phyloP scores from a whole-genome alignment of 2,329 filamentous ascomycete species.

The Exophiala phaeomuriformis region DNA sequence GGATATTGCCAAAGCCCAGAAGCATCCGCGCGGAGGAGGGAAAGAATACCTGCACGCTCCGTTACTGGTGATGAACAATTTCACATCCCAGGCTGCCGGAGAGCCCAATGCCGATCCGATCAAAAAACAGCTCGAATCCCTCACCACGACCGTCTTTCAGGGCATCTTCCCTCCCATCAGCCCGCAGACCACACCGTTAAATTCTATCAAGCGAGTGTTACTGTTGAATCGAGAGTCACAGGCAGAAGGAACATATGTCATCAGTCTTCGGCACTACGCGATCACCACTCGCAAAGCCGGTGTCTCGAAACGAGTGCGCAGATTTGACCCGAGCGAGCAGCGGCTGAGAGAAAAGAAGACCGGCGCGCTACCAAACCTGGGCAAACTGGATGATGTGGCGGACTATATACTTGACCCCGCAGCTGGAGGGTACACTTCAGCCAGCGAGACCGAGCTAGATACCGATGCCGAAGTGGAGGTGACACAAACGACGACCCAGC shows the following conservation, averaged over 20 bases:
- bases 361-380: constrained; percentile 69
- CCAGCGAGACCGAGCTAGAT: constrained; percentile 85
- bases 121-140: constrained; percentile 88
- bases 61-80: constrained; percentile 97
- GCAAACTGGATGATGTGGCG: constrained; percentile 83
- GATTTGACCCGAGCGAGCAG: constrained; percentile 79
- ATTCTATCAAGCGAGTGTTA: constrained; percentile 85
- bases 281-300: constrained; percentile 85
- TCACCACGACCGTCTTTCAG: constrained; percentile 91
- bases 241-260: constrained; percentile 61
- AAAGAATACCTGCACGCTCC: constrained; percentile 83
- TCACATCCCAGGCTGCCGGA: constrained; percentile 57
- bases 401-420: constrained; percentile 82
- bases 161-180: constrained; percentile 94
- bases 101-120: constrained; percentile 58
- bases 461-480: constrained; percentile 96
- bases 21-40: constrained; percentile 70
- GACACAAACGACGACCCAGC: constrained; percentile 48
- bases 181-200: constrained; percentile 78
- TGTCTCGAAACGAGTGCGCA: constrained; percentile 72
- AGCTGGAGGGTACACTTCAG: constrained; percentile 80
- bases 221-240: constrained; percentile 73
- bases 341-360: constrained; percentile 58
- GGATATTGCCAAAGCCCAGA: constrained; percentile 76
- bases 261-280: constrained; percentile 88